A percentile compares a stretch with the other conserved stretches of the same genome.
Evolutionary conservation across 805 yeast genomes (phyloP).

Genomic region (Saccharomycopsis sp.): DNA sequence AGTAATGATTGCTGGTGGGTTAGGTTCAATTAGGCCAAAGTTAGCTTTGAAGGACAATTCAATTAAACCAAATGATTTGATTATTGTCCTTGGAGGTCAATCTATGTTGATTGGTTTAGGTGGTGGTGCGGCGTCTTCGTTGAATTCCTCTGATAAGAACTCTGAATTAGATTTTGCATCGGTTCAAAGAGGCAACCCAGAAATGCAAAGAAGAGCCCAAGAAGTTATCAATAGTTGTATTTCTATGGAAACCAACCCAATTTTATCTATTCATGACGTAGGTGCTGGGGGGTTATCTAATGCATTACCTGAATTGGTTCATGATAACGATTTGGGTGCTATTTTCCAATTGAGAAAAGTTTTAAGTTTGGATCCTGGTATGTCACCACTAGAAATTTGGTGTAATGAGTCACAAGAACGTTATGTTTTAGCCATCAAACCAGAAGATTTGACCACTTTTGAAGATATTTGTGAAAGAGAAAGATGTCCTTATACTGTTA

Average conservation of each 20-base stretch:
- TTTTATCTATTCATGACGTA: conserved; percentile 95
- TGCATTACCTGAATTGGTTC: conserved; percentile 95
- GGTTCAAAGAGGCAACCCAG: conserved; percentile 99
- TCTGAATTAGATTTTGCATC: conserved; percentile 97
- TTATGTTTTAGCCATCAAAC: conserved; percentile 87
- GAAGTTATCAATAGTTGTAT: conserved; percentile 94
- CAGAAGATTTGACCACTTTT: conserved; percentile 65
- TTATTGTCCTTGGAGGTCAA: conserved; percentile 95
- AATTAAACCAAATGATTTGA: conserved; percentile 85
- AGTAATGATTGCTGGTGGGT: conserved; percentile 98
- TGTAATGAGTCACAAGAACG: conserved; percentile 99
- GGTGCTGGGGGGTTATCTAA: conserved; percentile 99
- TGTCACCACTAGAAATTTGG: conserved; percentile 99
- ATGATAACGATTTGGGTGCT: conserved; percentile 95
- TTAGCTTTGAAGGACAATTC: conserved; percentile 81
- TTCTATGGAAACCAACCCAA: conserved; percentile 75
- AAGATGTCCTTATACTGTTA: conserved; percentile 93
- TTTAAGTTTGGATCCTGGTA: conserved; percentile 87
- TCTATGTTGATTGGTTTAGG: conserved; percentile 97
- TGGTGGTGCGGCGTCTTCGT: conserved; percentile 98
- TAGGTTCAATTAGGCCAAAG: conserved; percentile 93
- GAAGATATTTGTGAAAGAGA: conserved; percentile 84
- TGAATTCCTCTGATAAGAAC: conserved; percentile 93
- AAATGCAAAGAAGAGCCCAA: conserved; percentile 98
- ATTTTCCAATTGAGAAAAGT: conserved; percentile 84